Percentiles rank a stretch among this genome's conserved stretches.
phyloP scores from a whole-genome alignment of 2,329 filamentous ascomycete genomes.

The Piedraia hortae region DNA sequence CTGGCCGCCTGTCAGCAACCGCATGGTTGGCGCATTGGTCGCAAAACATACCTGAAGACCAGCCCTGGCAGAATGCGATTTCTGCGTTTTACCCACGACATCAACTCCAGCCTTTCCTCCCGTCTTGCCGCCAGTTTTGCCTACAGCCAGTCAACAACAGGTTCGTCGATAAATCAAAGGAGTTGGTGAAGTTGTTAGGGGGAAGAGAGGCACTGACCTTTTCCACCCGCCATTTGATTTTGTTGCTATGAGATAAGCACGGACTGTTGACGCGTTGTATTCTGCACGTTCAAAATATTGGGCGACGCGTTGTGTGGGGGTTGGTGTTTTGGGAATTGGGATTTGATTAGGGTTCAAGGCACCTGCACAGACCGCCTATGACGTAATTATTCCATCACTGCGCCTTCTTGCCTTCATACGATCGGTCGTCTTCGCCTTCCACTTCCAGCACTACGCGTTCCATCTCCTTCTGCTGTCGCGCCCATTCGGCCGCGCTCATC shows the following conservation, averaged over 20 bases:
- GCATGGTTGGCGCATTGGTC: conserved; percentile 1
- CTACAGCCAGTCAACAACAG: conserved; percentile 14
- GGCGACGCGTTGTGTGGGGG: too few species aligned
- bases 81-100: conserved; percentile 63
- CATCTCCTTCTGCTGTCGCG: conserved; percentile 47
- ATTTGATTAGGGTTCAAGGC: too few species aligned
- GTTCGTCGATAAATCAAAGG: too few species aligned
- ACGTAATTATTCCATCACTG: too few species aligned
- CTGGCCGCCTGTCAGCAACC: conserved; percentile 25
- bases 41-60: conserved; percentile 59
- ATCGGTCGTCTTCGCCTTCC: conserved; percentile 26
- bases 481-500: conserved; percentile 58
- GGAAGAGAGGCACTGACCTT: conserved; percentile 40
- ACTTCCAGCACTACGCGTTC: conserved; percentile 52
- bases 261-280: too few species aligned
- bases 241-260: too few species aligned
- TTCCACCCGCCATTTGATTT: too few species aligned
- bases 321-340: too few species aligned
- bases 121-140: conserved; percentile 54
- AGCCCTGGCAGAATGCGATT: conserved; percentile 78
- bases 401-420: too few species aligned
- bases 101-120: conserved; percentile 48
- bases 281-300: too few species aligned
- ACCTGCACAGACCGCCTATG: too few species aligned
- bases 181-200: conserved; percentile 4